phyloP scores from a whole-genome alignment of 192 early-diverging fungal species.

The Obelidium mucronatum region DNA sequence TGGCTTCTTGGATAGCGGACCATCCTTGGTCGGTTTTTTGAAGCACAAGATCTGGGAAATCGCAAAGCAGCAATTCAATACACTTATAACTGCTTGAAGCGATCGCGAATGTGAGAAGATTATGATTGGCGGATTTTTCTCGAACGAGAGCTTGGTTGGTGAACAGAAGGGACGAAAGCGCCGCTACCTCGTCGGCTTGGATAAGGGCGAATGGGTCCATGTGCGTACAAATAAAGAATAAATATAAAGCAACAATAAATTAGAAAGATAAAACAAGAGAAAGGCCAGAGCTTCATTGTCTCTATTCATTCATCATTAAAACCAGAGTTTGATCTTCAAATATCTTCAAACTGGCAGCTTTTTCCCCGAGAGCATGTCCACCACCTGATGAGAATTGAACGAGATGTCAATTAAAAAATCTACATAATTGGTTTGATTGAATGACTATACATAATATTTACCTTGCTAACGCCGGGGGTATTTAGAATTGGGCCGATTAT shows the following conservation, averaged over 20 bases:
- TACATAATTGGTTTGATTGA: not conserved
- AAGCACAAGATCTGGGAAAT: constrained; percentile 37
- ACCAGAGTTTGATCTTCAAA: no score
- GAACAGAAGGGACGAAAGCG: no score
- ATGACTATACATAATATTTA: constrained; percentile 33
- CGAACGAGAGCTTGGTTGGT: no score
- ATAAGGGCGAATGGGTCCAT: no score
- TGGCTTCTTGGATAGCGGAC: constrained; percentile 62
- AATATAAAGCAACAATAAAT: no score
- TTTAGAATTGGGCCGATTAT: constrained; percentile 88
- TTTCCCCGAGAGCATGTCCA: constrained; percentile 61
- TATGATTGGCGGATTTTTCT: no score
- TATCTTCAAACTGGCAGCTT: constrained; percentile 63
- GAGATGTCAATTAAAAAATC: not conserved
- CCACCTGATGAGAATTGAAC: constrained; percentile 35
- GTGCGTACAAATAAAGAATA: no score
- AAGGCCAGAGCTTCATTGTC: no score
- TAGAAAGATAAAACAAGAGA: no score
- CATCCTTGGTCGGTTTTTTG: constrained; percentile 53
- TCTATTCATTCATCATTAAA: no score
- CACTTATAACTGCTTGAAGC: constrained; percentile 45
- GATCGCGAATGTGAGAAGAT: constrained; percentile 58
- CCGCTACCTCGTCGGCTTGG: no score
- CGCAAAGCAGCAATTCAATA: constrained; percentile 44
- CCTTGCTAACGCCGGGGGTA: constrained; percentile 82